A percentile compares a stretch with the other conserved stretches of the same genome.
Evolutionary conservation across 2,329 filamentous ascomycete genomes (phyloP).

Genomic region (Stenocarpella maydis): DNA sequence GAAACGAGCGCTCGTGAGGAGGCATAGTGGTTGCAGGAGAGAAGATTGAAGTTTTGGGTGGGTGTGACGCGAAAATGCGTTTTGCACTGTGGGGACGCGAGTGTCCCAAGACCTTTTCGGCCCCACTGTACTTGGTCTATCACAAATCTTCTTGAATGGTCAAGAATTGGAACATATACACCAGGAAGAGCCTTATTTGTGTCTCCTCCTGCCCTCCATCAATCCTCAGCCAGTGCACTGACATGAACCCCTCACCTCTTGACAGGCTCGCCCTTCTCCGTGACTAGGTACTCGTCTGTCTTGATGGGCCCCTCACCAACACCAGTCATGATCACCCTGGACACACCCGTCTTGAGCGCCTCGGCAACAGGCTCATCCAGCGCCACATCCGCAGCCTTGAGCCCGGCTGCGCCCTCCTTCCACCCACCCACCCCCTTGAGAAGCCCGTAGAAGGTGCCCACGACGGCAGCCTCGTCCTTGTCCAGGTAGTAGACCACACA

Average conservation of each 20-base stretch:
- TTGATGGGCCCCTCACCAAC: slow-evolving; percentile 89
- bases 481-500: slow-evolving; percentile 95
- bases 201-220: background rate
- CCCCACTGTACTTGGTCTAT: slow-evolving; percentile 12
- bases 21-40: too few species aligned
- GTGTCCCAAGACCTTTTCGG: too few species aligned
- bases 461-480: slow-evolving; percentile 75
- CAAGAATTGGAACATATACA: background rate
- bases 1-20: too few species aligned
- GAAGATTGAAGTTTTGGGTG: too few species aligned
- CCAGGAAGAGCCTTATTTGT: background rate
- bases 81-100: too few species aligned
- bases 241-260: slow-evolving; percentile 39
- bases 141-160: background rate
- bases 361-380: slow-evolving; percentile 72
- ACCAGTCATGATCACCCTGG: slow-evolving; percentile 87
- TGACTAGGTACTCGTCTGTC: slow-evolving; percentile 80
- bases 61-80: too few species aligned
- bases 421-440: slow-evolving; percentile 72
- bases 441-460: slow-evolving; percentile 79
- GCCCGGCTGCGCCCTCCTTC: slow-evolving; percentile 66
- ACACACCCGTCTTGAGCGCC: slow-evolving; percentile 79
- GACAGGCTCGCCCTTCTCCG: slow-evolving; percentile 66
- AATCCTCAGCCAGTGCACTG: background rate
- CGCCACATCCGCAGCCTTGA: slow-evolving; percentile 58